Conservation (phyloP, 257 asterid species). For the Lycium ferocissimum region DNA sequence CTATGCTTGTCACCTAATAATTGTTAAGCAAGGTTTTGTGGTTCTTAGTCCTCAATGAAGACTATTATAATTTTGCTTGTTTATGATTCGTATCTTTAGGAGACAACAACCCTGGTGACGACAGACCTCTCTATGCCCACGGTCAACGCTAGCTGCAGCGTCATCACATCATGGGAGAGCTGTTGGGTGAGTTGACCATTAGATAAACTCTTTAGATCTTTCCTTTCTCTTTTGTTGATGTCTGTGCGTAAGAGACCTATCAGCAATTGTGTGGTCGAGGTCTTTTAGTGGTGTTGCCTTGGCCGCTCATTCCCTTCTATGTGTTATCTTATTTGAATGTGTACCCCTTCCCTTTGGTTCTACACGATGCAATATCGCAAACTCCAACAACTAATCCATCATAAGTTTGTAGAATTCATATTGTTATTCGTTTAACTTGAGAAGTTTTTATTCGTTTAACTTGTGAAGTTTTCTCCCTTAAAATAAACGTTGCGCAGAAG, state of each 20-base stretch:
- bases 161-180: constrained; percentile 98
- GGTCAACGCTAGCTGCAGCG: constrained; percentile 96
- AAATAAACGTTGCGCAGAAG: neutral
- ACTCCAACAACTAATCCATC: neutral
- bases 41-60: neutral
- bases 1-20: neutral
- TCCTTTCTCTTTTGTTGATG: neutral
- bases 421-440: neutral
- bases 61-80: neutral
- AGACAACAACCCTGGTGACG: constrained; percentile 92
- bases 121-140: constrained; percentile 92
- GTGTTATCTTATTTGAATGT: neutral
- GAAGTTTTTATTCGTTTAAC: neutral
- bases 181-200: constrained; percentile 80
- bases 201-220: neutral
- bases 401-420: neutral
- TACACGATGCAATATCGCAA: neutral
- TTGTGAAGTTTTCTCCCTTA: neutral
- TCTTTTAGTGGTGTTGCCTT: neutral
- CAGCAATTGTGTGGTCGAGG: neutral
- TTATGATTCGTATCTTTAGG: constrained; percentile 57
- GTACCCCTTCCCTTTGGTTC: neutral
- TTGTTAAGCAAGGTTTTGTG: neutral
- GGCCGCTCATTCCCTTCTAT: neutral
- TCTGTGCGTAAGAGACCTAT: neutral